Conservation (phyloP, 2,329 filamentous ascomycete species). For the Microcyclosporella mali region DNA sequence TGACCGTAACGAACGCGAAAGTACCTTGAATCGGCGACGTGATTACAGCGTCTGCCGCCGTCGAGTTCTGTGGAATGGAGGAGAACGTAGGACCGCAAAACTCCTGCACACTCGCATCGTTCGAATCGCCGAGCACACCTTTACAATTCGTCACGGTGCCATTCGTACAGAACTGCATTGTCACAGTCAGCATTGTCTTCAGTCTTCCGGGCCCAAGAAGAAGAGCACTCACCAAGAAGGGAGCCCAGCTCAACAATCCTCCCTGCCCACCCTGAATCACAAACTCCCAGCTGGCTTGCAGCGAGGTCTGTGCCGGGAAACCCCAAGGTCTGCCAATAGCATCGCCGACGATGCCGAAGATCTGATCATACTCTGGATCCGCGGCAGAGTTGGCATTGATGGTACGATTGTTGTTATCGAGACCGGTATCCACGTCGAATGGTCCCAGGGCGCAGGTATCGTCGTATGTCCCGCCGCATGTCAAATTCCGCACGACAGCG, state of each 20-base stretch:
- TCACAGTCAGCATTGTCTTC: neutral
- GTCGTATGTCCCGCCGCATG: neutral
- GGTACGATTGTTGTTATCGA: constrained; percentile 10
- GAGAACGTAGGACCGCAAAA: constrained; percentile 10
- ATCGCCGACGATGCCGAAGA: constrained; percentile 10
- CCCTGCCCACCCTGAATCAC: neutral
- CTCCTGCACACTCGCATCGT: constrained; percentile 5
- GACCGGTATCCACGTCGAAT: constrained; percentile 4
- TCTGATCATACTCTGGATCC: constrained; percentile 9
- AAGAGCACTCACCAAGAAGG: constrained; percentile 3
- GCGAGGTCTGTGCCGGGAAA: constrained; percentile 12
- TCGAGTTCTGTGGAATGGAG: too few species aligned
- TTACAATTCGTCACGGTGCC: constrained; percentile 9
- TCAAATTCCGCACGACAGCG: neutral
- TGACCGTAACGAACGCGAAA: too few species aligned
- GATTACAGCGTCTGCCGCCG: too few species aligned
- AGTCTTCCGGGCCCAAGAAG: neutral
- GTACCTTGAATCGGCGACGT: too few species aligned
- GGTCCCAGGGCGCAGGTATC: neutral
- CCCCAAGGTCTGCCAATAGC: constrained; percentile 1
- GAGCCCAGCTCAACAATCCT: constrained; percentile 2
- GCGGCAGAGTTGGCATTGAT: neutral
- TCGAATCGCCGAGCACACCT: constrained; percentile 5
- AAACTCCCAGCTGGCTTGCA: constrained; percentile 1
- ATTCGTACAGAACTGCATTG: constrained; percentile 8